Base-by-base conservation (phyloP, 345 rosid species). In the Lumnitzera racemosa region DNA sequence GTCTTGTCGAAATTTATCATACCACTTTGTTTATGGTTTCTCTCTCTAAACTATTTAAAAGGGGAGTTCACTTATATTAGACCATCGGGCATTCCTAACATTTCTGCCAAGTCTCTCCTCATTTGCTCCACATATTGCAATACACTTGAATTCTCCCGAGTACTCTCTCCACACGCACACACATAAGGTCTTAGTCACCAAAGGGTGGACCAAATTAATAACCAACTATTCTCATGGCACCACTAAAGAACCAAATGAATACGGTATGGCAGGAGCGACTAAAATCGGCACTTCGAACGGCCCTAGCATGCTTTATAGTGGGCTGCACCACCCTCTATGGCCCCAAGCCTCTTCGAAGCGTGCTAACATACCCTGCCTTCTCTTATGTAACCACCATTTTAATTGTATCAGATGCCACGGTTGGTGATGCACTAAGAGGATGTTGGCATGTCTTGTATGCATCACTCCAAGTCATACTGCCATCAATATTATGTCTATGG, bases 381-480 rank as follows among this genome's bases (percentile, higher is more conserved):
- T 80, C 95, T 47, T 90, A 85, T 53, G 67, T 85, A 58, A 90
- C 95, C 52, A 73, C 87, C 27, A 66, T 87, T 62, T 61, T 87
- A 46, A 83, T 87, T 6, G 85, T 89, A 58, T 73, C 88, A 3
- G 95, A 87, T 36, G 87, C 95, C 12, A 81, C 87, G 12, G 78
- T 80, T 11, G 97, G 97, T 0, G 84, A 77, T 58, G 54, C 83
- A 3, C 62, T 90, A 56, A 81, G 85, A 61, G 88, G 89, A 4
- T 76, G 73, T 57, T 68, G 77, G 66, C 75, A 73, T 61, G 87
- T 72, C 14, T 3, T 72, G 14, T 82, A 63, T 47, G 92, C 92
- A 6, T 80, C 81, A 24, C 15, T 76, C 36, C 95, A 81, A 64
- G 78, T 81, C 10, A 6, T 68, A 54, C 48, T 74, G 50, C 71